phyloP scores from a whole-genome alignment of 129 eudicot genomes.

The Tanacetum coccineum region DNA sequence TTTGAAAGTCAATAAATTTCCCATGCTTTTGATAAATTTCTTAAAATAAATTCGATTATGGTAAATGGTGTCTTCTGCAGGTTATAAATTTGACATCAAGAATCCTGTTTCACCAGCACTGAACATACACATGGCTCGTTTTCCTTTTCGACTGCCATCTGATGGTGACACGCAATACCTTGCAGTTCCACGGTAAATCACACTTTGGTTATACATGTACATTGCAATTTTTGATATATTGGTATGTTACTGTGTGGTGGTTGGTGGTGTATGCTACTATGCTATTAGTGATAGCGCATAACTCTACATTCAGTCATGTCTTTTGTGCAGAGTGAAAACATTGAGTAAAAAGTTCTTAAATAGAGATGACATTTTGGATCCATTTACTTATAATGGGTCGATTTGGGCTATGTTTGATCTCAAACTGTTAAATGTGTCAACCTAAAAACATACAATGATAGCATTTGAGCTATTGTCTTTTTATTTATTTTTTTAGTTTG shows the following conservation, averaged over 20 bases:
- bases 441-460: too few relatives aligned
- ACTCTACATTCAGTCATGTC: not conserved
- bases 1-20: not conserved
- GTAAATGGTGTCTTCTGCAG: slow-evolving; percentile 32
- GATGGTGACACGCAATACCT: slow-evolving; percentile 25
- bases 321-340: too few relatives aligned
- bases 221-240: not conserved
- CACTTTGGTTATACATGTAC: not conserved
- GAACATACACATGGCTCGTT: slow-evolving; percentile 65
- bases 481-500: too few relatives aligned
- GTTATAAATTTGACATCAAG: slow-evolving; percentile 75
- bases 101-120: slow-evolving; percentile 55
- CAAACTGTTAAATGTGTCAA: too few relatives aligned
- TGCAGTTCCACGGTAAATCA: slow-evolving; percentile 11
- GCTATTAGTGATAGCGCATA: not conserved
- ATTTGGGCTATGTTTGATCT: too few relatives aligned
- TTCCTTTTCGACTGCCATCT: slow-evolving; percentile 73
- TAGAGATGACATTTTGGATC: too few relatives aligned
- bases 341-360: too few relatives aligned
- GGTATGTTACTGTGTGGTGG: not conserved
- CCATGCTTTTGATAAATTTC: not conserved
- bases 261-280: not conserved
- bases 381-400: too few relatives aligned
- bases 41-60: not conserved
- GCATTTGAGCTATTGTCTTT: too few relatives aligned